Evolutionary conservation across 192 early-diverging fungal species (phyloP), one percentile per base, ranked within the genome.

Genomic region (Backusella westeae): DNA sequence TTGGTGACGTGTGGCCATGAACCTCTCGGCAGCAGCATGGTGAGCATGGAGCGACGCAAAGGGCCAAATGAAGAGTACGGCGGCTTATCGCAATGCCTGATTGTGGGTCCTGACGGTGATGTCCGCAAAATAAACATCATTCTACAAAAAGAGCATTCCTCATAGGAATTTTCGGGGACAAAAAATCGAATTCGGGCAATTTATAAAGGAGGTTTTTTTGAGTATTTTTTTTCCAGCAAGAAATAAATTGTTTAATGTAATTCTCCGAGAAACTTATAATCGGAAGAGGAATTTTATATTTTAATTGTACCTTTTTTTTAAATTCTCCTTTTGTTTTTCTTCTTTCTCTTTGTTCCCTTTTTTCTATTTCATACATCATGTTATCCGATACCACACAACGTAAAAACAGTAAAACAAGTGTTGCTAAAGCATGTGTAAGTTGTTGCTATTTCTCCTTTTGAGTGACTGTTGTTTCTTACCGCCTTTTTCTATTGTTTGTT

Each of bases 401-500:
- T 52, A 72, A 53, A 86, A 86, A 67, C 52, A 84, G 66, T 74
- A 81, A 6, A 85, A 82, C 77, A 93, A 92, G 95, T 74, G 95
- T 96, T n/a, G 88, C 90, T 41, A 93, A 90, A 71, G 95, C 95
- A n/a, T 96, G 95, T 80, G 85, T 77, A 77, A 77, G 23, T 32
- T 53, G 7, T 9, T 32, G 7, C 12, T 36, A 23, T n/a, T 38
- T 8, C 8, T 34, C n/a, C 6, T 29, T 52, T 1, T 3, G 19
- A 41, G 49, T 41, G 7, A 46, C 21, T 63, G 23, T 49, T 49
- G 46, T 29, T 29, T 26, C 56, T 63, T 38, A 56, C 15, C 32
- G 32, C 32, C 32, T 2, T 32, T 34, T 39, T 9, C 44, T 8
- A 9, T 4, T 41, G 38, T 7, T 39, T 39, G 8, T 29, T 63